Conservation (phyloP, 2,329 filamentous ascomycete species). For the Paecilomyces sp. region DNA sequence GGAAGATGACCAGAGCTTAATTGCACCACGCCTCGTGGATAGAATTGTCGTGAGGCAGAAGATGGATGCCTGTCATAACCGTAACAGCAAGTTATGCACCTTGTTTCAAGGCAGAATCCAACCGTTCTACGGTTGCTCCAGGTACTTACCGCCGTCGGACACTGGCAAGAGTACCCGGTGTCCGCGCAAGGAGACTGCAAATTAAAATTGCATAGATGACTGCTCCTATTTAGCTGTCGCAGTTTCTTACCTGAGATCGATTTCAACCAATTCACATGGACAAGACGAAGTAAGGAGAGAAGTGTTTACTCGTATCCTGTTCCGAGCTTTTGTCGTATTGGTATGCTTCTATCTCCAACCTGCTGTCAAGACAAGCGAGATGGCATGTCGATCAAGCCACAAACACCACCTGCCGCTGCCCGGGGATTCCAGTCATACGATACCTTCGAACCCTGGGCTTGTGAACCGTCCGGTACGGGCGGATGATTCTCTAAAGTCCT, state of each 20-base stretch:
- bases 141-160: background rate
- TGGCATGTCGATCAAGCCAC: background rate
- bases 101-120: background rate
- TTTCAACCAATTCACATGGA: background rate
- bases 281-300: background rate
- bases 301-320: background rate
- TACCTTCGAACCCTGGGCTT: background rate
- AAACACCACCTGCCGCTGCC: background rate
- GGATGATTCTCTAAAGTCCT: background rate
- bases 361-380: background rate
- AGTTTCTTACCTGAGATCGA: background rate
- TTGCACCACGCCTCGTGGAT: constrained; percentile 2
- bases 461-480: background rate
- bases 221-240: background rate
- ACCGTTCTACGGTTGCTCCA: background rate
- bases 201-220: background rate
- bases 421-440: background rate
- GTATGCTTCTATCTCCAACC: background rate
- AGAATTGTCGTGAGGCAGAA: background rate
- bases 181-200: background rate
- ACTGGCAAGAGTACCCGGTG: background rate
- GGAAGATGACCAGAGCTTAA: background rate
- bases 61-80: background rate
- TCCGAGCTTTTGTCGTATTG: background rate
- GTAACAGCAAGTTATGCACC: background rate